Conservation (phyloP, 352 stramenopile species). For the Phytophthora palmivora region DNA sequence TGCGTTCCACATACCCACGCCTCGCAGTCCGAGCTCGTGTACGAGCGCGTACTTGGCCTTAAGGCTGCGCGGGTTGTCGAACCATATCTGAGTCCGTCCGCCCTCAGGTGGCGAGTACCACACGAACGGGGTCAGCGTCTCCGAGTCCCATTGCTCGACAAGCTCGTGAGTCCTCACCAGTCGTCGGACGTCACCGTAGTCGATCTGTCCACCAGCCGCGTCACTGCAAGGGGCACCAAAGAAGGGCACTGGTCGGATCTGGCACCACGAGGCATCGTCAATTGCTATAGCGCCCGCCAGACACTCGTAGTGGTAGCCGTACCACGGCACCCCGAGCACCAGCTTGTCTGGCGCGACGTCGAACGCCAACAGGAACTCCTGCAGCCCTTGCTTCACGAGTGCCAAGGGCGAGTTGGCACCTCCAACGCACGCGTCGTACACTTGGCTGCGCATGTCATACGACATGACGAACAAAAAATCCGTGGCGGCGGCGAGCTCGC, state of each 20-base stretch:
- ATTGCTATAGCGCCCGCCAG: slow-evolving; percentile 5
- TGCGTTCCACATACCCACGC: slow-evolving; percentile 86
- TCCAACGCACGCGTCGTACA: slow-evolving; percentile 91
- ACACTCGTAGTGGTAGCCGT: slow-evolving; percentile 91
- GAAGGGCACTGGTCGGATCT: slow-evolving; percentile 53
- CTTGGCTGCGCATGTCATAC: slow-evolving; percentile 94
- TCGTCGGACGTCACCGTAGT: slow-evolving; percentile 61
- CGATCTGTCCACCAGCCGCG: slow-evolving; percentile 64
- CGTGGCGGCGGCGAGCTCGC: slow-evolving; percentile 57
- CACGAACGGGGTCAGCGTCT: slow-evolving; percentile 66
- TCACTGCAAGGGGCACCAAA: slow-evolving; percentile 82
- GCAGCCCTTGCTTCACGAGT: slow-evolving; percentile 75
- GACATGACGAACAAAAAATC: slow-evolving; percentile 94
- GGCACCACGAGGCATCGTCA: slow-evolving; percentile 32
- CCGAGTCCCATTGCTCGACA: slow-evolving; percentile 55
- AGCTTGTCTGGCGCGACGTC: slow-evolving; percentile 75
- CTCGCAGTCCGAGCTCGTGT: slow-evolving; percentile 51
- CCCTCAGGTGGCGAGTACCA: slow-evolving; percentile 22
- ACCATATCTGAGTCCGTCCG: slow-evolving; percentile 69
- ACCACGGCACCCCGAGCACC: slow-evolving; percentile 92
- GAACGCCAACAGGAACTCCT: slow-evolving; percentile 76
- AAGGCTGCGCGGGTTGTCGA: slow-evolving; percentile 72
- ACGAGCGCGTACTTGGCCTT: slow-evolving; percentile 65
- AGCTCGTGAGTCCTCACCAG: slow-evolving; percentile 39
- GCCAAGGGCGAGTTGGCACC: slow-evolving; percentile 83